Evolutionary conservation across 257 asterid genomes (phyloP).

Genomic region (Cynanchum wilfordii): DNA sequence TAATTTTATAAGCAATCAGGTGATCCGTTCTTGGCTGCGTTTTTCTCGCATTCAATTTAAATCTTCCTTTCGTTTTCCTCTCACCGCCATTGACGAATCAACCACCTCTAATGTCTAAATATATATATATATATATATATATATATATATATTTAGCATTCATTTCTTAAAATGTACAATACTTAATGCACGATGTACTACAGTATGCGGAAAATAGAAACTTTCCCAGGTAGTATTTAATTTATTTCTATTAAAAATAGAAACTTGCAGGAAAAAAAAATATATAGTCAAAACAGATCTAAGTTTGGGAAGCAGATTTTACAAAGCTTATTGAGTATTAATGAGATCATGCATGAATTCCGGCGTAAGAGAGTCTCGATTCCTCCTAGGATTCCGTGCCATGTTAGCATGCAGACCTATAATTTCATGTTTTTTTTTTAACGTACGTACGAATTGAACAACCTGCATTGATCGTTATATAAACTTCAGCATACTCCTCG

Average conservation of each 20-base stretch:
- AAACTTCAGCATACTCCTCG: background rate
- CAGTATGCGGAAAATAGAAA: no score
- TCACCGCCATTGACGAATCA: slow-evolving; percentile 43
- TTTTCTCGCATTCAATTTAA: slow-evolving; percentile 28
- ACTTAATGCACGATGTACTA: no score
- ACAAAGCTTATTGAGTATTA: slow-evolving; percentile 24
- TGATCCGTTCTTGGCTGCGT: slow-evolving; percentile 78
- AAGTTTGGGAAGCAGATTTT: background rate
- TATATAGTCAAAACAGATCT: slow-evolving; percentile 19
- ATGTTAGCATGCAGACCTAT: slow-evolving; percentile 37
- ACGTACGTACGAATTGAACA: background rate
- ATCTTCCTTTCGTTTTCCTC: slow-evolving; percentile 2
- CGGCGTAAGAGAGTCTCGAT: slow-evolving; percentile 48
- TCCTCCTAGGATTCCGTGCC: slow-evolving; percentile 45
- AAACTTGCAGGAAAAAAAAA: slow-evolving; percentile 17
- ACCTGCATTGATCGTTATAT: slow-evolving; percentile 26
- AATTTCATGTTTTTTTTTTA: slow-evolving; percentile 2
- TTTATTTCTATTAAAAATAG: no score
- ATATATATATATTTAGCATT: no score
- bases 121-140: background rate
- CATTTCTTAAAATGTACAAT: no score
- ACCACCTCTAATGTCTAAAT: background rate
- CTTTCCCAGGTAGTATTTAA: no score
- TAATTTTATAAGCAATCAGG: slow-evolving; percentile 11
- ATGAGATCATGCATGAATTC: slow-evolving; percentile 43